phyloP scores from a whole-genome alignment of 345 rosid species.

The Crucihimalaya himalaica region DNA sequence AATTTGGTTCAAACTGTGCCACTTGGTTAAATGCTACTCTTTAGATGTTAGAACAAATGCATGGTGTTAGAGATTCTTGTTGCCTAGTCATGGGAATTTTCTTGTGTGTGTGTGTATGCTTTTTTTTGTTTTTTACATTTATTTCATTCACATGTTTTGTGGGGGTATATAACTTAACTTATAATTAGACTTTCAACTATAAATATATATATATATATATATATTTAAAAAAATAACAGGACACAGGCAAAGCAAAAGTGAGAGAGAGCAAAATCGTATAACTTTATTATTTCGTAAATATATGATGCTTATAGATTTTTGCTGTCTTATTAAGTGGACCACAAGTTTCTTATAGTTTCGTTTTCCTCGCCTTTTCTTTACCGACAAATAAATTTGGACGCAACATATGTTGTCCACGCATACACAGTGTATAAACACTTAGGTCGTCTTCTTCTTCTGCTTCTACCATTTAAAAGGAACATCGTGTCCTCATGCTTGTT shows the following conservation, averaged over 20 bases:
- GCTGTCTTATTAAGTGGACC: conserved; percentile 35
- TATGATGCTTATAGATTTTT: conserved; percentile 41
- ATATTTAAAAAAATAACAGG: too few relatives aligned
- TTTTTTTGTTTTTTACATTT: background rate
- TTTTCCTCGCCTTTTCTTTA: conserved; percentile 38
- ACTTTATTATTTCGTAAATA: conserved; percentile 8
- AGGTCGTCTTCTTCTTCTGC: conserved; percentile 13
- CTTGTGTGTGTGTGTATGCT: background rate
- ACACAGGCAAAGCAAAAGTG: conserved; percentile 37
- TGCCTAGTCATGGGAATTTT: conserved; percentile 17
- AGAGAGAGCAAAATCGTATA: conserved; percentile 32
- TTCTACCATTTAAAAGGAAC: conserved; percentile 12
- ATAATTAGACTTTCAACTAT: background rate
- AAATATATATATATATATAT: background rate
- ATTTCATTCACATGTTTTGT: conserved; percentile 33
- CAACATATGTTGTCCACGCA: conserved; percentile 34
- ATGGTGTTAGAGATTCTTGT: conserved; percentile 11
- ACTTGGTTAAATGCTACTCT: conserved; percentile 24
- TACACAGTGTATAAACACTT: conserved; percentile 10
- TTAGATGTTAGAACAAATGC: conserved; percentile 19
- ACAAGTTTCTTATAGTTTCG: conserved; percentile 19
- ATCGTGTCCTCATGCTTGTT: conserved; percentile 33
- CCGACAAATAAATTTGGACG: conserved; percentile 41
- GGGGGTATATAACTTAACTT: conserved; percentile 1
- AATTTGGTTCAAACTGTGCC: conserved; percentile 22